phyloP scores from a whole-genome alignment of 495 filamentous ascomycete species.

The Penicillium robsamsonii region DNA sequence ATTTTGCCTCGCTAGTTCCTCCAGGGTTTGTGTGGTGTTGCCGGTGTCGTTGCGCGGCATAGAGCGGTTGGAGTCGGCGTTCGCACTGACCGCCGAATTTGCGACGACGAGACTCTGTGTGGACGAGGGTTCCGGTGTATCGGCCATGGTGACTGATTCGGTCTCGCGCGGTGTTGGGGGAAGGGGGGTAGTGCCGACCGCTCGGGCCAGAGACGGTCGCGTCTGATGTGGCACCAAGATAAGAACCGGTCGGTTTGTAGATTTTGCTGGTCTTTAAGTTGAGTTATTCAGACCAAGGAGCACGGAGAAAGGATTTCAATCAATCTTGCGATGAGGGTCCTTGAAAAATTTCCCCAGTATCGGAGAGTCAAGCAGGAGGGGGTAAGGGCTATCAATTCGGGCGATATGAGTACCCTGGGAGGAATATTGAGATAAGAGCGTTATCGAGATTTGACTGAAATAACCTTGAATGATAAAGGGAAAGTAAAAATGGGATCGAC shows the following conservation, averaged over 20 bases:
- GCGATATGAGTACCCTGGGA: slow-evolving; percentile 8
- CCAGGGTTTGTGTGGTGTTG: slow-evolving; percentile 31
- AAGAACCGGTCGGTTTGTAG: background rate
- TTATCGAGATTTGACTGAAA: background rate
- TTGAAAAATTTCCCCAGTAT: background rate
- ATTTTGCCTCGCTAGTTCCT: slow-evolving; percentile 50
- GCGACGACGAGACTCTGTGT: background rate
- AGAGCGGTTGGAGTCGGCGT: slow-evolving; percentile 27
- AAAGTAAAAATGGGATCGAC: background rate
- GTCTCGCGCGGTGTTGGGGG: background rate
- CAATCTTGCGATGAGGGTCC: background rate
- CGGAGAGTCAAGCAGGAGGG: background rate
- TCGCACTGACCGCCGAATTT: slow-evolving; percentile 8
- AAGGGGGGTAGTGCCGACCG: background rate
- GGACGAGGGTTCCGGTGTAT: background rate
- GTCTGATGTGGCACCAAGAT: background rate
- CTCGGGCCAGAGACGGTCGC: background rate
- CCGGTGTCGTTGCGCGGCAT: slow-evolving; percentile 20
- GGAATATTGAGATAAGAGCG: background rate
- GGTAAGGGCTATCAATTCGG: background rate
- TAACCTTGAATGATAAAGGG: background rate
- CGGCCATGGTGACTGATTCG: slow-evolving; percentile 3
- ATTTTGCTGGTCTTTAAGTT: background rate
- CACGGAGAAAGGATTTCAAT: background rate
- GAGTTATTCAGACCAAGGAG: background rate